Percentiles rank a stretch among this genome's conserved stretches.
Evolutionary conservation across 225 moss, liverwort and hornwort genomes (phyloP).

Genomic region (Physcomitrium patens): DNA sequence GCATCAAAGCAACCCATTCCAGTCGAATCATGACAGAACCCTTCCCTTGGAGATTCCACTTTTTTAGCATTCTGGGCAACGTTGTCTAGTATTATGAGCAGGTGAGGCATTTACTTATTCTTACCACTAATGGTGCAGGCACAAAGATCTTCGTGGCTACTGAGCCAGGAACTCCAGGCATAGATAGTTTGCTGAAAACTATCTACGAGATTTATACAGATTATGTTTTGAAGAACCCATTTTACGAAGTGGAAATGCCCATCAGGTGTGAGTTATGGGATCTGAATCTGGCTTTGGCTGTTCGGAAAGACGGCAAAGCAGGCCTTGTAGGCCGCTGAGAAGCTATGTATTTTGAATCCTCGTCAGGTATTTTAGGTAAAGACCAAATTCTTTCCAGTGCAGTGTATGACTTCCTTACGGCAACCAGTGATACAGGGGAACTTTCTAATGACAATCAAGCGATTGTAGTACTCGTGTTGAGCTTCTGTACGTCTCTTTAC

Average conservation of each 20-base stretch:
- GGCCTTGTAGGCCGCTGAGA: constrained; percentile 45
- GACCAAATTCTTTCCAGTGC: constrained; percentile 6
- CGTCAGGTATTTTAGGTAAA: constrained; percentile 10
- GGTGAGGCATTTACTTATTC: constrained; percentile 15
- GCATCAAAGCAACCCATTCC: not conserved
- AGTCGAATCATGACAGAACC: not conserved
- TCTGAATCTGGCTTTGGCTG: constrained; percentile 68
- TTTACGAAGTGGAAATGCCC: constrained; percentile 94
- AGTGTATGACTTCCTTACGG: constrained; percentile 4
- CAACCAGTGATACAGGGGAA: constrained; percentile 6
- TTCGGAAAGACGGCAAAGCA: constrained; percentile 70
- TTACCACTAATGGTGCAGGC: constrained; percentile 42
- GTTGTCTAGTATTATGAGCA: not conserved
- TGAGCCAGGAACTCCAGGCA: constrained; percentile 66
- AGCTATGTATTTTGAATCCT: not conserved
- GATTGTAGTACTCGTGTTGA: not conserved
- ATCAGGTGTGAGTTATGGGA: constrained; percentile 89
- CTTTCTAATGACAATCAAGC: not conserved
- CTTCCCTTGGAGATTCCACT: not conserved
- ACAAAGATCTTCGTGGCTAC: constrained; percentile 87
- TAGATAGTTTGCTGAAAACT: constrained; percentile 58
- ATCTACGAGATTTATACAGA: constrained; percentile 88
- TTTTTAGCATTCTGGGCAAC: not conserved
- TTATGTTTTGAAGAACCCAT: constrained; percentile 86
- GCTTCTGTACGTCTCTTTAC: not conserved